Conservation (phyloP, 1,284 basidiomycete genomes). For the Coriolopsis trogii region DNA sequence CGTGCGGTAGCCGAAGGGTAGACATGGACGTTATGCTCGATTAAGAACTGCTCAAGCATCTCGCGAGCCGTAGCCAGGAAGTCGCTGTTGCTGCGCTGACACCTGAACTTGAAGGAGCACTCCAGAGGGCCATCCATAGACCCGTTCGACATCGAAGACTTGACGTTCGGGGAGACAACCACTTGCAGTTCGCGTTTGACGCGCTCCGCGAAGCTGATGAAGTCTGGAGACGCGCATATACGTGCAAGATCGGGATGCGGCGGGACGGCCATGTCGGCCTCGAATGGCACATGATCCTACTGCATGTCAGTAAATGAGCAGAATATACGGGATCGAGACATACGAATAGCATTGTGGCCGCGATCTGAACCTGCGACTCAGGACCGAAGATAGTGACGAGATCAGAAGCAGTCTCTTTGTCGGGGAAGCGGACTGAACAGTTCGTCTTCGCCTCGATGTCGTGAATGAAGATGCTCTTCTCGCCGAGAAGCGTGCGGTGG, state of each 20-base stretch:
- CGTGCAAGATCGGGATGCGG: constrained; percentile 79
- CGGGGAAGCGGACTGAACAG: constrained; percentile 92
- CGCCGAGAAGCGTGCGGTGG: constrained; percentile 92
- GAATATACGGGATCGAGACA: constrained; percentile 30
- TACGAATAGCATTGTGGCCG: constrained; percentile 93
- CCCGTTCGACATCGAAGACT: constrained; percentile 42
- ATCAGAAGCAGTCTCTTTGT: constrained; percentile 93
- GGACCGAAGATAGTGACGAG: constrained; percentile 94
- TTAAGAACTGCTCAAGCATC: constrained; percentile 90
- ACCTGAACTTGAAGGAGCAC: constrained; percentile 93
- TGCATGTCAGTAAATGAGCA: constrained; percentile 19
- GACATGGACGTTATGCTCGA: constrained; percentile 81
- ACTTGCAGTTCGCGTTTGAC: constrained; percentile 95
- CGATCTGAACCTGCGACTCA: constrained; percentile 95
- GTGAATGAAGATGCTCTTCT: constrained; percentile 96
- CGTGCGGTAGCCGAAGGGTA: constrained; percentile 75
- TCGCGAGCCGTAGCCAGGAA: constrained; percentile 89
- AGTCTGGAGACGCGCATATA: constrained; percentile 79
- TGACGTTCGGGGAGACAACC: constrained; percentile 79
- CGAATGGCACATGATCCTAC: constrained; percentile 96
- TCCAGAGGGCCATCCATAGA: constrained; percentile 62
- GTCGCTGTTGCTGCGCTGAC: constrained; percentile 93
- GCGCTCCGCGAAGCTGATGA: constrained; percentile 81
- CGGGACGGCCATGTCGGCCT: constrained; percentile 93
- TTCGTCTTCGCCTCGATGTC: constrained; percentile 98